Evolutionary conservation across 2,329 filamentous ascomycete species (phyloP).

Genomic region (Fusarium sp.): DNA sequence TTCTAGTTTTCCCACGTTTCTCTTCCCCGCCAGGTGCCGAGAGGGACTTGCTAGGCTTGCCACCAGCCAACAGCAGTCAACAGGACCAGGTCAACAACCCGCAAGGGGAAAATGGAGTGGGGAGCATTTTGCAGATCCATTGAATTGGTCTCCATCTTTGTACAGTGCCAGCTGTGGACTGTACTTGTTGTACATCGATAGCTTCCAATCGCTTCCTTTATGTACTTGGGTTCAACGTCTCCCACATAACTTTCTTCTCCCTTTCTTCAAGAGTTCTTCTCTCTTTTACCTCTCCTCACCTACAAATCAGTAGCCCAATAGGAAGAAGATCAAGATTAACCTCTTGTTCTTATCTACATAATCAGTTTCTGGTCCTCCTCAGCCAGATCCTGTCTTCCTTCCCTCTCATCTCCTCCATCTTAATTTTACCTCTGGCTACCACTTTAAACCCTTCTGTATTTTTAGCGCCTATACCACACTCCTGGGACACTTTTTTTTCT

Average conservation of each 20-base stretch:
- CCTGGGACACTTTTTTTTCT: slow-evolving; percentile 30
- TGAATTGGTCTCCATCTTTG: slow-evolving; percentile 34
- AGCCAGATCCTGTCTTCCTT: slow-evolving; percentile 31
- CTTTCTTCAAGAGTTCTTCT: slow-evolving; percentile 14
- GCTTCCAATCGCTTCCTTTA: slow-evolving; percentile 34
- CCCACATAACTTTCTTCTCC: slow-evolving; percentile 35
- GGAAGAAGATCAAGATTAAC: slow-evolving; percentile 30
- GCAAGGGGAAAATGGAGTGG: slow-evolving; percentile 35
- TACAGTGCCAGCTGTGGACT: slow-evolving; percentile 1
- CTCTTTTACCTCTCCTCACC: slow-evolving; percentile 5
- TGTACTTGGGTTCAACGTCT: slow-evolving; percentile 39
- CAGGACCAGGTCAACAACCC: slow-evolving; percentile 39
- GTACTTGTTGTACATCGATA: background rate
- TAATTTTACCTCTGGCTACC: slow-evolving; percentile 22
- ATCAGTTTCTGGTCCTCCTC: slow-evolving; percentile 29
- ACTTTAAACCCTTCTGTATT: slow-evolving; percentile 44
- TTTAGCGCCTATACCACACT: slow-evolving; percentile 46
- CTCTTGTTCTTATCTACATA: slow-evolving; percentile 32
- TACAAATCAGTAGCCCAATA: slow-evolving; percentile 3
- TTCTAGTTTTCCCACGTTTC: slow-evolving; percentile 44
- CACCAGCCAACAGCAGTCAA: slow-evolving; percentile 44
- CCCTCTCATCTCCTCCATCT: slow-evolving; percentile 28
- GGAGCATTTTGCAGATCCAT: slow-evolving; percentile 37
- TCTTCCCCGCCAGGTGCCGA: slow-evolving; percentile 44
- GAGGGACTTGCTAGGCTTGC: slow-evolving; percentile 42